phyloP scores from a whole-genome alignment of 2,329 filamentous ascomycete species.

The Aureobasidium sp. region DNA sequence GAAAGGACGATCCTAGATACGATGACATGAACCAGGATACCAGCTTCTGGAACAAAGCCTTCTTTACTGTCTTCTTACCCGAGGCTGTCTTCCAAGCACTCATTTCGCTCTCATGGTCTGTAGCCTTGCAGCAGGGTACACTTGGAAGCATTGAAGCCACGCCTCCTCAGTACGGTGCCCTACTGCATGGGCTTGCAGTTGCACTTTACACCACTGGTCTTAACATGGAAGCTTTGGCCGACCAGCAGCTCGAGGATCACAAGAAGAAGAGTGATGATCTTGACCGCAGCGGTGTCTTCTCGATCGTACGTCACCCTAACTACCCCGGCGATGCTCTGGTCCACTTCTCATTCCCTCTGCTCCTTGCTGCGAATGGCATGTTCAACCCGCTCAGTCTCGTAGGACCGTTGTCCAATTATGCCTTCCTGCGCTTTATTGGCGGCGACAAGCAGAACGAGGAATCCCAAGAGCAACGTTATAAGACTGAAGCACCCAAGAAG shows the following conservation, averaged over 20 bases:
- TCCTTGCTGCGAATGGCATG: slow-evolving; percentile 49
- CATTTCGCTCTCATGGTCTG: slow-evolving; percentile 51
- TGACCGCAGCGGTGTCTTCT: slow-evolving; percentile 54
- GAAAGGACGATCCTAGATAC: slow-evolving; percentile 52
- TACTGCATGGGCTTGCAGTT: slow-evolving; percentile 27
- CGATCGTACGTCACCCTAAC: slow-evolving; percentile 55
- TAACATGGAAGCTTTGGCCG: slow-evolving; percentile 50
- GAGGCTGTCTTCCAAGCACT: slow-evolving; percentile 52
- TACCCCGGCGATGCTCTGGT: slow-evolving; percentile 56
- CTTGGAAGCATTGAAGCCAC: slow-evolving; percentile 20
- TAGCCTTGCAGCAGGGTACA: slow-evolving; percentile 37
- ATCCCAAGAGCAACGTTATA: slow-evolving; percentile 48
- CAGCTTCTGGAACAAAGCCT: slow-evolving; percentile 52
- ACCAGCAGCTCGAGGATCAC: slow-evolving; percentile 49
- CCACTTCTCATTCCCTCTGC: slow-evolving; percentile 53
- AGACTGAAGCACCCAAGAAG: slow-evolving; percentile 44
- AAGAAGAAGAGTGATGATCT: slow-evolving; percentile 39
- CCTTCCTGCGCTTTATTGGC: slow-evolving; percentile 51
- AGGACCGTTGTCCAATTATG: slow-evolving; percentile 52
- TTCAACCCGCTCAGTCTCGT: slow-evolving; percentile 50
- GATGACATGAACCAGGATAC: slow-evolving; percentile 44
- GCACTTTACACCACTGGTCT: slow-evolving; percentile 52
- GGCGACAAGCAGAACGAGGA: slow-evolving; percentile 51
- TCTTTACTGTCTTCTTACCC: slow-evolving; percentile 50
- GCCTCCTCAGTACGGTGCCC: slow-evolving; percentile 26